A percentile compares a stretch with the other conserved stretches of the same genome.
Conservation (phyloP, 345 rosid genomes). For the Rhizophora mangle region DNA sequence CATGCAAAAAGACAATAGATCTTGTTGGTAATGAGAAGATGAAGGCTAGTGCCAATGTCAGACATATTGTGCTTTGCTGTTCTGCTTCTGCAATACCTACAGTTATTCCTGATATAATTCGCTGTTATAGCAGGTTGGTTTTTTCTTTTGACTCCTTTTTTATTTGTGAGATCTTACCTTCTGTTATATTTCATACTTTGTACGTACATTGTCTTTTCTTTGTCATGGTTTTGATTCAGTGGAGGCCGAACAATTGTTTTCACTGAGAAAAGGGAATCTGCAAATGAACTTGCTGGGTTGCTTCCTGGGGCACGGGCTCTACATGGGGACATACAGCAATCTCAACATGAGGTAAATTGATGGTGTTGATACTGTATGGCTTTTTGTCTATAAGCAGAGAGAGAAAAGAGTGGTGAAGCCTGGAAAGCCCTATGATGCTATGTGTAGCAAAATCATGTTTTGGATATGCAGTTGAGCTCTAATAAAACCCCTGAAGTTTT, state of each 20-base stretch:
- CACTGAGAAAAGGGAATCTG: constrained; percentile 82
- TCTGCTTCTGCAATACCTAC: constrained; percentile 61
- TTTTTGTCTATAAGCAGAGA: not conserved
- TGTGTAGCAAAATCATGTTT: not conserved
- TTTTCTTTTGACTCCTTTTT: constrained; percentile 1
- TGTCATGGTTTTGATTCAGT: constrained; percentile 39
- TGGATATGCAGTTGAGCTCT: not conserved
- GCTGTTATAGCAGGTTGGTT: constrained; percentile 84
- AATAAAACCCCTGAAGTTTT: not conserved
- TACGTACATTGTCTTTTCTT: not conserved
- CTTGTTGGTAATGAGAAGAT: constrained; percentile 96
- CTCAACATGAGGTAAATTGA: constrained; percentile 77
- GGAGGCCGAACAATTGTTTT: constrained; percentile 93
- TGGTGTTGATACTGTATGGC: not conserved
- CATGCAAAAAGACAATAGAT: constrained; percentile 74
- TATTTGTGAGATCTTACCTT: not conserved
- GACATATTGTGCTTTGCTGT: constrained; percentile 88
- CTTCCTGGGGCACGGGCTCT: constrained; percentile 84
- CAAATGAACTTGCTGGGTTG: constrained; percentile 81
- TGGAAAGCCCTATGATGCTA: not conserved
- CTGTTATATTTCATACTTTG: not conserved
- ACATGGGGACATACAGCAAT: constrained; percentile 93
- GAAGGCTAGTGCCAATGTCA: constrained; percentile 92
- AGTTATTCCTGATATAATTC: constrained; percentile 85
- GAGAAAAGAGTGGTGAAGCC: not conserved